Conservation (phyloP, 352 stramenopile species). For the Globisporangium cylindrosporum region DNA sequence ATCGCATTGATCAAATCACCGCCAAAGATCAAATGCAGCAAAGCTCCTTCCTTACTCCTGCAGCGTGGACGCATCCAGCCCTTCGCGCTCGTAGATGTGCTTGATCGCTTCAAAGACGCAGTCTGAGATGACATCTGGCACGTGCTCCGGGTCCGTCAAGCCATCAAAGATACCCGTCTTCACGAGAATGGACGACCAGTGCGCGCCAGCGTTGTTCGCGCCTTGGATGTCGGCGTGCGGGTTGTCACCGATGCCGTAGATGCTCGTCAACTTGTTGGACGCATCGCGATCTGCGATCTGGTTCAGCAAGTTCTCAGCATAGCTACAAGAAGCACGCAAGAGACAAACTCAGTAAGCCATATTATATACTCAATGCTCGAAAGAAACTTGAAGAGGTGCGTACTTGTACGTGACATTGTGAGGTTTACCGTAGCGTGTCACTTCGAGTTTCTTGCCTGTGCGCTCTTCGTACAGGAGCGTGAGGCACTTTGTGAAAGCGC, state of each 20-base stretch:
- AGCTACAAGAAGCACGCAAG: conserved; percentile 29
- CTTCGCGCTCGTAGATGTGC: conserved; percentile 66
- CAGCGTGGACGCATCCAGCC: conserved; percentile 38
- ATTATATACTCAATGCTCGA: neutral
- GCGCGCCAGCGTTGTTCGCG: conserved; percentile 76
- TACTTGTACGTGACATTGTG: conserved; percentile 83
- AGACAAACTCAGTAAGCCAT: neutral
- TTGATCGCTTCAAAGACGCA: conserved; percentile 74
- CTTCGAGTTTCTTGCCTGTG: conserved; percentile 56
- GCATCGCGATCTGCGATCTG: conserved; percentile 36
- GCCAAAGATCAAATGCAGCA: too few species aligned
- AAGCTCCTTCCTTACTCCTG: conserved; percentile 15
- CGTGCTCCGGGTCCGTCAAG: conserved; percentile 54
- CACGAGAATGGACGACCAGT: conserved; percentile 87
- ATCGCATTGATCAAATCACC: neutral
- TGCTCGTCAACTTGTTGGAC: conserved; percentile 42
- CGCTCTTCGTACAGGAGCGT: conserved; percentile 71
- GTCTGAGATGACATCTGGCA: conserved; percentile 58
- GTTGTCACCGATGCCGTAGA: conserved; percentile 91
- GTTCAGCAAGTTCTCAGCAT: conserved; percentile 66
- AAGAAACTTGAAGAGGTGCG: conserved; percentile 10
- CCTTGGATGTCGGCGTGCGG: conserved; percentile 84
- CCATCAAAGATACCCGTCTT: conserved; percentile 83
- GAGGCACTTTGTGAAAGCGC: conserved; percentile 76
- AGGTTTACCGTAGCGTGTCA: conserved; percentile 85